A percentile compares a stretch with the other conserved stretches of the same genome.
phyloP scores from a whole-genome alignment of 306 rosid species.

The Cicer judaicum region DNA sequence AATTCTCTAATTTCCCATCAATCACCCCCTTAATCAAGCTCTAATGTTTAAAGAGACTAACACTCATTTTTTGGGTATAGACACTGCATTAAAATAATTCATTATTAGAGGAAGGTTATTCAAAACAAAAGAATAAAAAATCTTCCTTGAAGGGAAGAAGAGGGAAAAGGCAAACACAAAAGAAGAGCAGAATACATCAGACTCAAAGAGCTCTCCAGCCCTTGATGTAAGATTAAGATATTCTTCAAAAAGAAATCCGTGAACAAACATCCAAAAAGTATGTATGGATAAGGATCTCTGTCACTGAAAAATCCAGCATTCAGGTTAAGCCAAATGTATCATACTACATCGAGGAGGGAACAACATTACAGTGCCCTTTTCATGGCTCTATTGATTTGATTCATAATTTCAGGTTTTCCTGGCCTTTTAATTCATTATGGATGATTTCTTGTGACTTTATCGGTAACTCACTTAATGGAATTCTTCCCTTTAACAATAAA shows the following conservation, averaged over 20 bases:
- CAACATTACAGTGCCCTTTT: background rate
- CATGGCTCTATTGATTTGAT: conserved; percentile 34
- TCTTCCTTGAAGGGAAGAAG: background rate
- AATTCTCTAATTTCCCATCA: background rate
- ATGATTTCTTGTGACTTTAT: conserved; percentile 11
- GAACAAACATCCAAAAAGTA: background rate
- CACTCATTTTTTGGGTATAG: conserved; percentile 6
- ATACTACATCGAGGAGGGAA: conserved; percentile 16
- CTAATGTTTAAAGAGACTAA: background rate
- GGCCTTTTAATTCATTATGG: conserved; percentile 7
- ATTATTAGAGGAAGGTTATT: conserved; percentile 3
- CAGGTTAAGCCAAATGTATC: background rate
- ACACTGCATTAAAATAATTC: background rate
- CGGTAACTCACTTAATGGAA: background rate
- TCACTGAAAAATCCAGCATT: conserved; percentile 17
- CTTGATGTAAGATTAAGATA: background rate
- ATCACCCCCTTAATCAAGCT: conserved; percentile 20
- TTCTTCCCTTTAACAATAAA: background rate
- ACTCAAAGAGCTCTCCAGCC: background rate
- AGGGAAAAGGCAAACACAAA: background rate
- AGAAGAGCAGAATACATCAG: background rate
- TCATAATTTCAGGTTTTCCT: conserved; percentile 9
- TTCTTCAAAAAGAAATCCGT: conserved; percentile 5
- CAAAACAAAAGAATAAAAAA: conserved; percentile 17
- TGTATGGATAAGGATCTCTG: background rate